phyloP scores from a whole-genome alignment of 2,329 filamentous ascomycete species.

The Xylaria arbuscula region DNA sequence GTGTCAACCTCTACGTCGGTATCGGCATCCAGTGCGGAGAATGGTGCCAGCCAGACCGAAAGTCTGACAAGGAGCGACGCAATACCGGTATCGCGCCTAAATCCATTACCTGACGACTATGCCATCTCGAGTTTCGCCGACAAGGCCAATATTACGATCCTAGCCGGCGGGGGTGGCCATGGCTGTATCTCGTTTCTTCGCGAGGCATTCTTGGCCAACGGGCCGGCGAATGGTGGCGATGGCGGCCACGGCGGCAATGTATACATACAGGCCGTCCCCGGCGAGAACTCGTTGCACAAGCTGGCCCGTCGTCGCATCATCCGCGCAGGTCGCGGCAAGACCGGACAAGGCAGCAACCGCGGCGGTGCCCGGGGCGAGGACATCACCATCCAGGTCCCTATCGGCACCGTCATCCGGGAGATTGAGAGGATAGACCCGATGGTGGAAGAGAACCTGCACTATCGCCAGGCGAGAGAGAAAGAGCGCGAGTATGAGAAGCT shows the following conservation, averaged over 20 bases:
- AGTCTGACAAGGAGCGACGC: conserved; percentile 51
- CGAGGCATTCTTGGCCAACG: conserved; percentile 88
- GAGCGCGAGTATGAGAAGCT: conserved; percentile 49
- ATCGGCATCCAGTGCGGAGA: conserved; percentile 38
- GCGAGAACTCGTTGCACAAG: conserved; percentile 94
- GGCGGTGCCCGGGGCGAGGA: conserved; percentile 87
- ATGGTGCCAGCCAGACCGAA: conserved; percentile 43
- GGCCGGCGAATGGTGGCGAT: conserved; percentile 93
- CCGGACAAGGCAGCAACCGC: conserved; percentile 78
- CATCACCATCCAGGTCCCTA: conserved; percentile 87
- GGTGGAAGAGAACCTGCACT: conserved; percentile 65
- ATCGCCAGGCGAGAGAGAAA: conserved; percentile 55
- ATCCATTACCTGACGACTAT: conserved; percentile 87
- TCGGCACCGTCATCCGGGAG: conserved; percentile 91
- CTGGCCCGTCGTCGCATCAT: conserved; percentile 80
- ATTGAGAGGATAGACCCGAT: conserved; percentile 81
- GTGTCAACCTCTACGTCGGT: conserved; percentile 43
- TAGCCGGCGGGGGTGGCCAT: conserved; percentile 84
- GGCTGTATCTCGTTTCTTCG: conserved; percentile 95
- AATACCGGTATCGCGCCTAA: conserved; percentile 69
- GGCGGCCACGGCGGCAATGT: conserved; percentile 91
- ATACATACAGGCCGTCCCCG: conserved; percentile 92
- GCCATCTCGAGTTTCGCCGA: conserved; percentile 86
- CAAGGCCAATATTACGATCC: conserved; percentile 79
- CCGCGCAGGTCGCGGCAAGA: conserved; percentile 79